Base-by-base conservation (phyloP, 345 rosid genomes). In the Arabidopsis suecica region DNA sequence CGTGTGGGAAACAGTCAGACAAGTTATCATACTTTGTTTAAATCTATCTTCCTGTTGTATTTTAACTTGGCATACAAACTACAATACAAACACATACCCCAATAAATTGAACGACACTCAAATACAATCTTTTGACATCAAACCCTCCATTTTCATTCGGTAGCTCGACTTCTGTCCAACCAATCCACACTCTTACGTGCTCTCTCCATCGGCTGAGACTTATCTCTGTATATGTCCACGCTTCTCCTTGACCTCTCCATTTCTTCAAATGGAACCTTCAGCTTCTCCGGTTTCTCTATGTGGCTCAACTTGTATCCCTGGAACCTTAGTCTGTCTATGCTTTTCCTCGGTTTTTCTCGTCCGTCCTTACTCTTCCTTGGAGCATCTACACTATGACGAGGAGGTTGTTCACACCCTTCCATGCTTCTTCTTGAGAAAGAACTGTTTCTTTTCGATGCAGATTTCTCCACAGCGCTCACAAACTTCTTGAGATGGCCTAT, bases 221-320 rank as follows among this genome's bases (percentile, higher is more conserved):
- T 94, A 69, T 89, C 97, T 56, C 83, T 83, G 81, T 80, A 91
- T 64, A 77, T 70, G 57, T 91, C 98, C 53, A 91, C 90, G n/a
- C 98, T 94, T 76, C 97, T 88, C 75, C 98, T 75, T 3, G 98
- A 87, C 74, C 91, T 85, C 82, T 91, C 97, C 88, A 88, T 81
- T 45, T 86, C 91, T 40, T 91, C 97, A 54, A 83, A 86, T 2
- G 96, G 67, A 65, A 81, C 40, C 81, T 65, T 82, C 8, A 88
- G 78, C 82, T 89, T 87, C 63, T 84, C 91, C 1, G 79, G 75
- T 75, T 81, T 84, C 84, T 87, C 86, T 1, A 82, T 67, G 45
- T 83, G 83, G 45, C 71, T 87, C 56, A 90, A 87, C 82, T 83
- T 93, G 86, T 83, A 86, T 63, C 85, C 93, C 4, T 86, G 90